phyloP scores from a whole-genome alignment of 2,329 filamentous ascomycete genomes.

The Cytospora paraplurivora region DNA sequence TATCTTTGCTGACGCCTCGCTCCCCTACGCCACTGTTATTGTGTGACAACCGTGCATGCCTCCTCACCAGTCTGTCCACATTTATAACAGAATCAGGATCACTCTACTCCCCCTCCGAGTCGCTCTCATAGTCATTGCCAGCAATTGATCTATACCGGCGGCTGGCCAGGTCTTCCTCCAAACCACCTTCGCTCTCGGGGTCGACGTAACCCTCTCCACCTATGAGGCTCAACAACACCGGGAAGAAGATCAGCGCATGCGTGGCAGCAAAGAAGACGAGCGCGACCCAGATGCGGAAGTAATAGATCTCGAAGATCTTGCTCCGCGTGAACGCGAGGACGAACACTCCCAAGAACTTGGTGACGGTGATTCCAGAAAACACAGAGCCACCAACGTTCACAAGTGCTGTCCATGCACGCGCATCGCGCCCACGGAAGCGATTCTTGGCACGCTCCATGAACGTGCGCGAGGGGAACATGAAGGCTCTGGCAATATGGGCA shows the following conservation, averaged over 20 bases:
- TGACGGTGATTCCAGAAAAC: constrained; percentile 94
- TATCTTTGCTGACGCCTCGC: no score
- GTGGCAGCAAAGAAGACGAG: constrained; percentile 86
- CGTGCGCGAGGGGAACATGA: constrained; percentile 84
- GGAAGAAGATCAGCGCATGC: constrained; percentile 89
- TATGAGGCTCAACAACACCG: constrained; percentile 81
- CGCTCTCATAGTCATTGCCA: constrained; percentile 68
- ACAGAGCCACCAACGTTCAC: constrained; percentile 95
- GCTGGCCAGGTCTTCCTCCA: constrained; percentile 85
- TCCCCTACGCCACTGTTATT: no score
- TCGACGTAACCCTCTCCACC: constrained; percentile 89
- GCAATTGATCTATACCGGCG: constrained; percentile 76
- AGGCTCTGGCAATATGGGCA: constrained; percentile 92
- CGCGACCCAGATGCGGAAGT: constrained; percentile 95
- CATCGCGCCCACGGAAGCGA: constrained; percentile 78
- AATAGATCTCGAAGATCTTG: constrained; percentile 99
- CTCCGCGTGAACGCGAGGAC: constrained; percentile 93
- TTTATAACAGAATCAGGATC: constrained; percentile 33
- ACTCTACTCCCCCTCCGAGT: constrained; percentile 67
- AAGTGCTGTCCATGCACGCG: constrained; percentile 87
- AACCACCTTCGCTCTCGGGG: constrained; percentile 80
- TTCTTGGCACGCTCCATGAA: constrained; percentile 81
- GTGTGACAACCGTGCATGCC: no score
- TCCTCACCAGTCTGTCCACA: neutral
- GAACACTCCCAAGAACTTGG: constrained; percentile 87